Evolutionary conservation across 306 rosid genomes (phyloP), one percentile per base, ranked within the genome.

Genomic region (Inga leiocalycina): DNA sequence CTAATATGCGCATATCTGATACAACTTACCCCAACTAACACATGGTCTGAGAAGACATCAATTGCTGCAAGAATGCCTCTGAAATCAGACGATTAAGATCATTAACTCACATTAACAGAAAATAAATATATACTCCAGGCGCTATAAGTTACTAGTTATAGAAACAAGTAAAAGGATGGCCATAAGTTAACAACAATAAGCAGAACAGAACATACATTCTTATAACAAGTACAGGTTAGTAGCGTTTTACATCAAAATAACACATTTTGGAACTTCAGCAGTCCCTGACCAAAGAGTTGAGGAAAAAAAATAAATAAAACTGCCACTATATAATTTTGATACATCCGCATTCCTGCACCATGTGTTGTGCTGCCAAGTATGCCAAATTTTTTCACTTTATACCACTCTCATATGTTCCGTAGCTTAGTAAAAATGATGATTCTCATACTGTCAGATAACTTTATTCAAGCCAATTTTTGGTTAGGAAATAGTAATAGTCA

Each of bases 51-150:
- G 85, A 96, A 92, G 84, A 92, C 92, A 84, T 92, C 98, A 77
- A 94, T 80, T 85, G 99, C 99, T 8, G 99, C 90, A 82, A 96
- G 95, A 85, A 96, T 94, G 74, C 98, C 99, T 89, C 99, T 96
- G 97, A 82, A 85, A 80, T 85, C 43, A 49, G 64, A 72, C 83
- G 52, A 62, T 48, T 75, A 72, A 84, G 65, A 62, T 48, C 75
- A 76, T 67, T 41, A 77, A 72, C 71, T 71, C 49, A 73, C 54
- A 77, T 67, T 37, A 71, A 71, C 79, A 44, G 32, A 41, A 70
- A 72, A 71, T 20, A 20, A 32, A 62, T 52, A 74, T 19, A 19
- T 12, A 24, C 59, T 74, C 39, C 27, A 20, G 39, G 75, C 45
- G 22, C 57, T 49, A 67, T 35, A 79, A 15, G 48, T 35, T 74